Evolutionary conservation across 1,139 yeast species (phyloP), one percentile per base, ranked within the genome.

Genomic region (Hyphopichia burtonii): DNA sequence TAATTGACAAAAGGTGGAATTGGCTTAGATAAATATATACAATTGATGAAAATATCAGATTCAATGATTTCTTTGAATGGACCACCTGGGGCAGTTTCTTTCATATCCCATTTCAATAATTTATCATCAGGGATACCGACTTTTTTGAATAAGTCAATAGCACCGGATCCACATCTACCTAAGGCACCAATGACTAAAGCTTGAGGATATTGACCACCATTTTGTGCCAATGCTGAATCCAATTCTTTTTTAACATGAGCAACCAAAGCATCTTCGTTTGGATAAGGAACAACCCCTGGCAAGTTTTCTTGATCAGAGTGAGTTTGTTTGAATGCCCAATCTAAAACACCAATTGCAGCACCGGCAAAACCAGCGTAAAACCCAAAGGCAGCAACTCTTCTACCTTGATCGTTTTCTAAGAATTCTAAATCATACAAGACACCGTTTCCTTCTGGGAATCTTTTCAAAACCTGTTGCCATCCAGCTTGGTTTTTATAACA

Each of bases 161-260:
- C 98, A 61, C 99, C 99, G n/a, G 95, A 83, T 44, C 99, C 99
- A 70, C 99, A 93, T 74, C 99, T 86, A 49, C 99, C 99, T 47
- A 91, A 77, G 20, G 99, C 99, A 59, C 99, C 99, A 62, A 93
- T 93, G 43, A 93, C 85, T 55, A 93, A 76, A 39, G 86, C 88
- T 42, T 77, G 84, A 50, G 98, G 99, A 54, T 71, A 73, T 60
- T 71, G 76, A 40, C 86, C 86, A 41, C 83, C 84, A 40, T 69
- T 76, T 55, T 77, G 75, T 37, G 64, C 71, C 48, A 82, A 71
- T 14, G 95, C 96, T 33, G 61, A 69, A 17, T 67, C 67, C 51
- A 88, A 74, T 45, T 78, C 83, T 51, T 65, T 63, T 64, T 80
- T 78, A 58, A 91, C 89, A 53, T 86, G 88, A 14, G 68, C 71